Evolutionary conservation across 1,139 yeast species (phyloP), one percentile per base, ranked within the genome.

Genomic region (Hyphopichia buzzinii): DNA sequence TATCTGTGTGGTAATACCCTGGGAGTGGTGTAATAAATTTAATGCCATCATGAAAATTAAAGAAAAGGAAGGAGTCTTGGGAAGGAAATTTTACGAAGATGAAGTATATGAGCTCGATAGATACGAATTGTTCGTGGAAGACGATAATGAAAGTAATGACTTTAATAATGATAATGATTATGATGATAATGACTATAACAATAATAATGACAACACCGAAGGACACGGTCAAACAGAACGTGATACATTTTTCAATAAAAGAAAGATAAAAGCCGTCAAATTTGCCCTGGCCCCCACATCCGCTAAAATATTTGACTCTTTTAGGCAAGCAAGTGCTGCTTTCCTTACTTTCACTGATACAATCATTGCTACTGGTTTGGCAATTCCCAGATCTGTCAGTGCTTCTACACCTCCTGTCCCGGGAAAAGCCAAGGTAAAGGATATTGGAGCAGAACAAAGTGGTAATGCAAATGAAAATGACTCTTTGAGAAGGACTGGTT

Each of bases 21-120:
- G 95, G 95, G 94, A 84, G 57, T 87, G 95, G 95, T 77, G 87
- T 42, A 88, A 85, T 52, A 72, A 86, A 42, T 74, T 83, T 36
- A 75, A 76, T 40, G 62, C 72, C 11, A 62, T 81, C 21, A 83
- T 82, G 62, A 76, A 76, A 46, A 71, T 70, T n/a, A 76, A 76
- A 42, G 95, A 87, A 48, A 80, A 81, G 36, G 82, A 79, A 39
- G 95, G 96, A 1, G 79, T 88, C 2, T 60, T 88, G 35, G 97
- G 97, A 0, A 66, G 96, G 43, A 78, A 82, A 26, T 76, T 84
- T 32, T 84, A 80, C 53, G 92, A 84, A 43, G 94, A 85, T 41
- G 87, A 81, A 42, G 37, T 68, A 14, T 69, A 68, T 39, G 74
- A 68, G 41, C 54, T 69, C 10, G 75, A 73, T 37, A 48, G 72